Evolutionary conservation across 1,139 yeast genomes (phyloP).

Genomic region (Yamadazyma aaseri): DNA sequence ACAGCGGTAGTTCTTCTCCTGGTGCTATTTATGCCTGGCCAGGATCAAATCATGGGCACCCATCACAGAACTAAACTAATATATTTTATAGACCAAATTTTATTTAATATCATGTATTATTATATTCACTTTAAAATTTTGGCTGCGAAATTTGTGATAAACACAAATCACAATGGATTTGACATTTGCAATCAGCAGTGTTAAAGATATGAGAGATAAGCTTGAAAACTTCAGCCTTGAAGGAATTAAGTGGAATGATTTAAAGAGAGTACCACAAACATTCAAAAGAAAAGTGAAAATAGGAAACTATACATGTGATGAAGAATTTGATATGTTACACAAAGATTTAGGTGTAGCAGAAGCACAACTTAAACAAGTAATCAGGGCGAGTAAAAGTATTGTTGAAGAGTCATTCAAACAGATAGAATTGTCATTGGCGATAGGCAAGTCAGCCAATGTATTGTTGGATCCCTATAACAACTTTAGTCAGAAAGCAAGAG

Average conservation of each 20-base stretch:
- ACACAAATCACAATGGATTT: slow-evolving; percentile 8
- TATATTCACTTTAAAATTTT: not conserved
- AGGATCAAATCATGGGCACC: slow-evolving; percentile 66
- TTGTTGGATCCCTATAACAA: slow-evolving; percentile 30
- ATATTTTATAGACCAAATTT: too few relatives aligned
- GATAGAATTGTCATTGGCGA: slow-evolving; percentile 16
- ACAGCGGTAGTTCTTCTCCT: slow-evolving; percentile 28
- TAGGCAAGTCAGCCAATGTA: slow-evolving; percentile 19
- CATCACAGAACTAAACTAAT: too few relatives aligned
- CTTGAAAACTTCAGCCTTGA: slow-evolving; percentile 7
- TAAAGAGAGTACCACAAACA: slow-evolving; percentile 23
- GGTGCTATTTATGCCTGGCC: slow-evolving; percentile 64
- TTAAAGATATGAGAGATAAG: slow-evolving; percentile 1
- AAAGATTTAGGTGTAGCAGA: slow-evolving; percentile 13
- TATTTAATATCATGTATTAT: not conserved
- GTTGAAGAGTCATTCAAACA: slow-evolving; percentile 2
- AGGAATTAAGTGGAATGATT: slow-evolving; percentile 24
- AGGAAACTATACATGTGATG: slow-evolving; percentile 36
- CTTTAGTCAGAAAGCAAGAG: slow-evolving; percentile 11
- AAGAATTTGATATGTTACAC: slow-evolving; percentile 31
- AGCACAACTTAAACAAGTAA: slow-evolving; percentile 18
- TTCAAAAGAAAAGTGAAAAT: slow-evolving; percentile 29
- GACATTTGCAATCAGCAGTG: not conserved
- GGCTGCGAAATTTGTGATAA: slow-evolving; percentile 6
- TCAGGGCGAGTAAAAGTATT: slow-evolving; percentile 15